Evolutionary conservation across 1,284 basidiomycete species (phyloP), one percentile per base, ranked within the genome.

Genomic region (Volvariella volvacea): DNA sequence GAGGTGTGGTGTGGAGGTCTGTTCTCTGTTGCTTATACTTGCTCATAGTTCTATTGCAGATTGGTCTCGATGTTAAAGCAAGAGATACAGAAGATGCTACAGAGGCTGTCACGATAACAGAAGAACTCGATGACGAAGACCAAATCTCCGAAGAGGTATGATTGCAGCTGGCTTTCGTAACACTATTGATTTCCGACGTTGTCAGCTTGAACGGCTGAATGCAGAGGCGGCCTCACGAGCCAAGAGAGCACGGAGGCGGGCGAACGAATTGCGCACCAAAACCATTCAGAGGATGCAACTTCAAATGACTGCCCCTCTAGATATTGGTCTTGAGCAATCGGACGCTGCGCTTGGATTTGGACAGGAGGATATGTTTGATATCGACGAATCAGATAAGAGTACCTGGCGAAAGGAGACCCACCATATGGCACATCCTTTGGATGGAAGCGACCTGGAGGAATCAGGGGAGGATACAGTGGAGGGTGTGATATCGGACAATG

Each of bases 281-380:
- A 91, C 91, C 4, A 84, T 98, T 38, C 91, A 93, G 62, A 88
- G 94, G 50, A 89, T 99, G 78, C 96, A 99, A 63, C 76, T 99
- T 39, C 87, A 92, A 59, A 99, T 99, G 96, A 92, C 88, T 4
- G 92, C 92, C 6, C 96, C 93, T 19, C 69, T 94, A 56, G 93
- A 99, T 50, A 93, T 97, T 51, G 96, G 94, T 62, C 70, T 98
- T 55, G 93, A 98, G 56, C 83, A 88, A 55, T 72, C 71, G 36
- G 92, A 95, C 57, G 66, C 77, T 10, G 74, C 83, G 8, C 71
- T 95, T 6, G 74, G 70, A 15, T 52, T 70, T 31, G 87, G 84
- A 4, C 82, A 87, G 54, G 85, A 87, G 16, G 92, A 96, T 55
- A 71, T 95, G 33, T 96, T 96, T 55, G 90, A 94, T 57, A 74